Evolutionary conservation across 495 filamentous ascomycete species (phyloP).

Genomic region (Tuber melanosporum): DNA sequence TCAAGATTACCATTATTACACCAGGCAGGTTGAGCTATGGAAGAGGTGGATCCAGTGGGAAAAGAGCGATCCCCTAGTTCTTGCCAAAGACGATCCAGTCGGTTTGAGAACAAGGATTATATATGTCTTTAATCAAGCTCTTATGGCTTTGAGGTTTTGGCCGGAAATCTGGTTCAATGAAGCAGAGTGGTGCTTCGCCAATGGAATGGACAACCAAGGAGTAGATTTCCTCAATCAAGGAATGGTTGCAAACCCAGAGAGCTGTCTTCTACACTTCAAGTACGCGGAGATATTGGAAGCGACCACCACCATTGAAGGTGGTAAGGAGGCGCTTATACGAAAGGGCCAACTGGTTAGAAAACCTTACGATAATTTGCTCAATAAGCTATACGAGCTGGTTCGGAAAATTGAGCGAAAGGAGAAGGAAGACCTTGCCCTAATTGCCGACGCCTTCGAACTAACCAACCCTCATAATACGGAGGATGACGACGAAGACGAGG

Average conservation of each 20-base stretch:
- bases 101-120: slow-evolving; percentile 69
- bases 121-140: slow-evolving; percentile 86
- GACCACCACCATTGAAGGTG: slow-evolving; percentile 60
- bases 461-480: slow-evolving; percentile 45
- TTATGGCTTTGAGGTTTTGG: slow-evolving; percentile 89
- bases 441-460: slow-evolving; percentile 57
- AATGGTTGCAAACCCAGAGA: slow-evolving; percentile 85
- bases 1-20: slow-evolving; percentile 77
- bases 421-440: slow-evolving; percentile 58
- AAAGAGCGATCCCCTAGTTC: slow-evolving; percentile 78
- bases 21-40: slow-evolving; percentile 83
- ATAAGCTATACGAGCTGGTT: slow-evolving; percentile 73
- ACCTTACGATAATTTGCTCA: slow-evolving; percentile 74
- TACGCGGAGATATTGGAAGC: slow-evolving; percentile 77
- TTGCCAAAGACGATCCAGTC: slow-evolving; percentile 67
- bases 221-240: slow-evolving; percentile 68
- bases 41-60: slow-evolving; percentile 91
- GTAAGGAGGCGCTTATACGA: slow-evolving; percentile 59
- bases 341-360: slow-evolving; percentile 69
- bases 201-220: slow-evolving; percentile 58
- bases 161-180: slow-evolving; percentile 95
- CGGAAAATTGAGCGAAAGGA: slow-evolving; percentile 68
- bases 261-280: slow-evolving; percentile 79
- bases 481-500: slow-evolving; percentile 61
- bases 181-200: slow-evolving; percentile 82